Conservation (phyloP, 2,329 filamentous ascomycete species). For the Endoconidiophora laricicola region DNA sequence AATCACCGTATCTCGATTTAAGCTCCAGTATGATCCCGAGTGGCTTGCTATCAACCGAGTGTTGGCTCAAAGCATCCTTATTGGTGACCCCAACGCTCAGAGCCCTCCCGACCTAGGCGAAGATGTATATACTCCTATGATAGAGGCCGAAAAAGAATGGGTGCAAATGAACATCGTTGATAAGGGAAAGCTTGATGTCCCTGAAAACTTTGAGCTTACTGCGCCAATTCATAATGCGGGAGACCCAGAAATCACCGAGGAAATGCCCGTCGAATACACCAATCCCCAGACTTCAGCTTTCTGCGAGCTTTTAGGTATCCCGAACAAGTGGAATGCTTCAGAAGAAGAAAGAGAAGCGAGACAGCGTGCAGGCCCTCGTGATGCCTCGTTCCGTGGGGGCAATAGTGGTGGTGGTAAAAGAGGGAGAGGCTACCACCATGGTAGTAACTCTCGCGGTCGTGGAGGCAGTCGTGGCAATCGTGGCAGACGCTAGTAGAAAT, state of each 20-base stretch:
- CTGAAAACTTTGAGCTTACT: conserved; percentile 60
- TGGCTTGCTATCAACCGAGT: conserved; percentile 88
- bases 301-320: conserved; percentile 60
- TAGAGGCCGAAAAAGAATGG: conserved; percentile 61
- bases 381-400: conserved; percentile 16
- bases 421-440: conserved; percentile 20
- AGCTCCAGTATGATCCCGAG: conserved; percentile 72
- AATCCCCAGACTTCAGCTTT: conserved; percentile 76
- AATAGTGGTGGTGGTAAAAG: conserved; percentile 24
- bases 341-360: conserved; percentile 52
- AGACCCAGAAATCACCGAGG: conserved; percentile 37
- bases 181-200: conserved; percentile 46
- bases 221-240: conserved; percentile 52
- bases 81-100: conserved; percentile 41
- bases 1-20: conserved; percentile 37
- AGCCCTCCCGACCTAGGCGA: conserved; percentile 49
- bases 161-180: conserved; percentile 58
- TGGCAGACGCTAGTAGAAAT: background rate
- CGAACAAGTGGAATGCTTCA: conserved; percentile 58
- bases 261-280: conserved; percentile 64
- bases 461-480: conserved; percentile 12
- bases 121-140: conserved; percentile 46
- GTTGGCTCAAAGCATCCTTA: conserved; percentile 48
- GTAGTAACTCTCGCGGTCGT: conserved; percentile 18
- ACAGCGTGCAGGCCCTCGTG: conserved; percentile 27